Conservation (phyloP, 176 grass and related monocot genomes). For the Eragrostis curvula region DNA sequence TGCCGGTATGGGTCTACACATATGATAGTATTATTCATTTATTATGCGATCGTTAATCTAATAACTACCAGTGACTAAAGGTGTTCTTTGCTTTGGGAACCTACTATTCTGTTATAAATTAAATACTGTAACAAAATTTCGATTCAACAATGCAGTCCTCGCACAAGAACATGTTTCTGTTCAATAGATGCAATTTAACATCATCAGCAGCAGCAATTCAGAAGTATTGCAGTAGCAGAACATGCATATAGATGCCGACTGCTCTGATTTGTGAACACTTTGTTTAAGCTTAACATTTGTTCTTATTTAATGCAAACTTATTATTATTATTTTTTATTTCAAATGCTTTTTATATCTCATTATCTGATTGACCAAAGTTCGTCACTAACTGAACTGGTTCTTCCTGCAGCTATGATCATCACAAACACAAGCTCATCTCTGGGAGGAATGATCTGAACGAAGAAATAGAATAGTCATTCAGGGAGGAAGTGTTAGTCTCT, state of each 20-base stretch:
- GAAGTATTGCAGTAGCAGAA: background rate
- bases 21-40: background rate
- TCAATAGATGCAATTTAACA: slow-evolving; percentile 4
- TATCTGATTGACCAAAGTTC: background rate
- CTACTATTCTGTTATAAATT: background rate
- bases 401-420: slow-evolving; percentile 12
- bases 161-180: background rate
- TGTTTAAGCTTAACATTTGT: background rate
- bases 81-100: background rate
- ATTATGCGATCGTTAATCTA: background rate
- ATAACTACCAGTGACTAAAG: too few species aligned
- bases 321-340: background rate
- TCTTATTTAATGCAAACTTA: background rate
- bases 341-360: background rate
- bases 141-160: background rate
- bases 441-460: slow-evolving; percentile 1
- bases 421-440: background rate
- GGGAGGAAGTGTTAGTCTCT: slow-evolving; percentile 28
- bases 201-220: slow-evolving; percentile 1
- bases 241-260: background rate
- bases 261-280: background rate
- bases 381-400: background rate
- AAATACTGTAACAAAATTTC: background rate
- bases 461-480: background rate
- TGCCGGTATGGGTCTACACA: background rate